Base-by-base conservation (phyloP, 495 filamentous ascomycete species). In the Pseudomonodictys pantanalensis region DNA sequence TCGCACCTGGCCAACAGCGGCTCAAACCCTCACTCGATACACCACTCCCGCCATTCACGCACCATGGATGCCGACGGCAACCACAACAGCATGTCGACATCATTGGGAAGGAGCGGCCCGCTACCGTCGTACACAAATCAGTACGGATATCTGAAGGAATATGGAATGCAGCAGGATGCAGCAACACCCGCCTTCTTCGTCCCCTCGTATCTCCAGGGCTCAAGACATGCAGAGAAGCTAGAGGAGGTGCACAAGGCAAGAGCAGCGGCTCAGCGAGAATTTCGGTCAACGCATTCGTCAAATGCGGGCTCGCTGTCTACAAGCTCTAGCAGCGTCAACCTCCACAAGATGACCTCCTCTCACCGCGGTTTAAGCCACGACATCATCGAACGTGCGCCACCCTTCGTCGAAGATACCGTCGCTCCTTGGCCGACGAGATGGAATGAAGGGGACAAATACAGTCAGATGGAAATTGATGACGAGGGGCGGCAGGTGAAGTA, bases 301-400 rank as follows among this genome's bases (percentile, higher is more conserved):
- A 53, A 65, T 24, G 62, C 69, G 11, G 77, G 75, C 7, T 81
- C 85, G 6, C 74, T 89, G 10, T 85, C 86, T 11, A 79, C 80
- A 41, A 84, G 81, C 57, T 82, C 83, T 22, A 84, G 83, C 76
- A 82, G 80, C 75, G 73, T 76, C 48, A 84, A 83, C 66, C 70
- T 87, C 15, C 82, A 83, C 68, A 83, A 84, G 65, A 83, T 87
- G 73, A 78, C 82, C 4, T 77, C 88, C 9, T 84, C 87, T 6
- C 90, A 96, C 68, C 80, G 88, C 17, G 92, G 91, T 10, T 84
- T 93, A 76, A 83, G 88, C 10, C 90, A 87, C 72, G 90, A 96
- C 66, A 77, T 96, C 41, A 87, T 95, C 63, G 93, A 97, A 74
- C 84, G 90, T 60, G 77, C 82, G 49, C 82, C 88, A 8, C 72